Evolutionary conservation across 768 basidiomycete genomes (phyloP).

Genomic region (Jaapia argillacea): DNA sequence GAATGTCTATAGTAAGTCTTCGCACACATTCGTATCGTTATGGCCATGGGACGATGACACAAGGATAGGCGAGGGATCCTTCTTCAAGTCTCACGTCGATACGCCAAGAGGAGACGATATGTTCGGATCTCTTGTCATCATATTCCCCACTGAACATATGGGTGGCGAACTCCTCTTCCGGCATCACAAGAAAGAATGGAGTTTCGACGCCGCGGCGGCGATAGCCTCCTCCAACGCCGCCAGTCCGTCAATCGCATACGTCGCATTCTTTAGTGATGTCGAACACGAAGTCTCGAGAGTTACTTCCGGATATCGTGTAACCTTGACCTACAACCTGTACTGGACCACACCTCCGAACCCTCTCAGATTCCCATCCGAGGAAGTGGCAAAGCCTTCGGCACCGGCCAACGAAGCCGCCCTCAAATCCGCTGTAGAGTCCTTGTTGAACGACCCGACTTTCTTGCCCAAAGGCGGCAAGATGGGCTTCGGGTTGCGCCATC

Average conservation of each 20-base stretch:
- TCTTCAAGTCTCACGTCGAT: constrained; percentile 19
- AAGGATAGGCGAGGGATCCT: constrained; percentile 13
- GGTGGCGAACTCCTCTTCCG: constrained; percentile 26
- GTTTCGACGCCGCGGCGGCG: constrained; percentile 5
- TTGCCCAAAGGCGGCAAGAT: constrained; percentile 7
- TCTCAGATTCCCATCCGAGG: too few relatives aligned
- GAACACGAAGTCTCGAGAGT: constrained; percentile 30
- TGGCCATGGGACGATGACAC: too few relatives aligned
- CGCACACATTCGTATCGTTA: too few relatives aligned
- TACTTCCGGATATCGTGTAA: constrained; percentile 27
- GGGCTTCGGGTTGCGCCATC: constrained; percentile 7
- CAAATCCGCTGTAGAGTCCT: neutral
- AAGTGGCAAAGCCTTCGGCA: neutral
- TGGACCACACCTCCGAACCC: too few relatives aligned
- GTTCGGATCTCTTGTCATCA: constrained; percentile 12
- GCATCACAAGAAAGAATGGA: constrained; percentile 19
- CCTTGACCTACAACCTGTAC: constrained; percentile 33
- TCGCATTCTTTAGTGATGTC: constrained; percentile 28
- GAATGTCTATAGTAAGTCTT: constrained; percentile 16
- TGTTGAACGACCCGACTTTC: constrained; percentile 3
- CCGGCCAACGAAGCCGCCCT: neutral
- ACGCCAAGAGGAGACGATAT: constrained; percentile 13
- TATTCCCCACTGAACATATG: constrained; percentile 8
- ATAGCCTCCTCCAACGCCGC: neutral
- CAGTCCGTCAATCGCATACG: constrained; percentile 9